These are phyloP conservation scores for Meira miltonrushii DNA, from an alignment of 1,284 basidiomycete species.

Conservation along the genomic window DNA sequence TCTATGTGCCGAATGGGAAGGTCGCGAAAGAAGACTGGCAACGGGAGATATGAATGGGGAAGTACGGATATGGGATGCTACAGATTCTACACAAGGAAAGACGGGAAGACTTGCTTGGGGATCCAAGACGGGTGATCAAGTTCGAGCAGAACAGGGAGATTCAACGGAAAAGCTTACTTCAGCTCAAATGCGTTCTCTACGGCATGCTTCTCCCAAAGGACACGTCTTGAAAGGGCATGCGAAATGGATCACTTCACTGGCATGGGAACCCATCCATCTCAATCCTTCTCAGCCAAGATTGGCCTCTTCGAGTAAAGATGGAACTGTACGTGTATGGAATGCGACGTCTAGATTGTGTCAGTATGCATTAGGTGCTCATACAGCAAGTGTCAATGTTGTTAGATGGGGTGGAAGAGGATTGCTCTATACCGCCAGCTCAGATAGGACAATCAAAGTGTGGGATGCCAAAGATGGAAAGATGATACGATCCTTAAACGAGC, in stretches of 20 bases:
- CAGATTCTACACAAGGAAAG: slow-evolving; percentile 24
- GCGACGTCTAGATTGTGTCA: slow-evolving; percentile 67
- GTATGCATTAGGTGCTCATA: slow-evolving; percentile 86
- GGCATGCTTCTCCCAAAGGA: slow-evolving; percentile 38
- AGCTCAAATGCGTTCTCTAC: slow-evolving; percentile 36
- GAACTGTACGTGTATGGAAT: slow-evolving; percentile 90
- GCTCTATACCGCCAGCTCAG: slow-evolving; percentile 82
- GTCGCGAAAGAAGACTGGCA: slow-evolving; percentile 78
- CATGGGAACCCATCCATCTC: slow-evolving; percentile 88
- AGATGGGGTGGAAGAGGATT: slow-evolving; percentile 71
- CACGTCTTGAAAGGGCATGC: slow-evolving; percentile 68
- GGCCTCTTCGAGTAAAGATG: slow-evolving; percentile 92
- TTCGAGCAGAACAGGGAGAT: slow-evolving; percentile 7
- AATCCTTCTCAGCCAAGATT: slow-evolving; percentile 59
- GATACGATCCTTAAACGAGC: slow-evolving; percentile 73
- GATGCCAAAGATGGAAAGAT: slow-evolving; percentile 68
- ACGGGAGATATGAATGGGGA: slow-evolving; percentile 59
- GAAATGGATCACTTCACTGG: slow-evolving; percentile 94
- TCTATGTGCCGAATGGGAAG: slow-evolving; percentile 94
- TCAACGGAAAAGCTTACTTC: slow-evolving; percentile 42
- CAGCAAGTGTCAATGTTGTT: slow-evolving; percentile 88
- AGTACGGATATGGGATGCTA: slow-evolving; percentile 47
- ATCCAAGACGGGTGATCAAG: slow-evolving; percentile 27
- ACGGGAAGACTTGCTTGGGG: slow-evolving; percentile 30
- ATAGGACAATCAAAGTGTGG: slow-evolving; percentile 91